phyloP scores from a whole-genome alignment of 2,329 filamentous ascomycete genomes.

The Didymella segeticola region DNA sequence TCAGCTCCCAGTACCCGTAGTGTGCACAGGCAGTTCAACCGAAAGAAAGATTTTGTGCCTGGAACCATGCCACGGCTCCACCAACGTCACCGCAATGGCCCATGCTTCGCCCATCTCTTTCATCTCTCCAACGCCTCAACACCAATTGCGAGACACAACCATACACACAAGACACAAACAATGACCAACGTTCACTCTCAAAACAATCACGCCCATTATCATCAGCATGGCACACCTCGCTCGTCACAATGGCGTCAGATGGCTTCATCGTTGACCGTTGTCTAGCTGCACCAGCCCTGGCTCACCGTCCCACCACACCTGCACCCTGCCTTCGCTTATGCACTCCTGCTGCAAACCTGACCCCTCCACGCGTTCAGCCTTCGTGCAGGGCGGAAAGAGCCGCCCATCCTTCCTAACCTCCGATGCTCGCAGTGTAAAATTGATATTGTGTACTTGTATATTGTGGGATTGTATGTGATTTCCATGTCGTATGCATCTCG shows the following conservation, averaged over 20 bases:
- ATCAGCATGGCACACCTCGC: not conserved
- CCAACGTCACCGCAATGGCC: conserved; percentile 10
- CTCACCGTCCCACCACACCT: not conserved
- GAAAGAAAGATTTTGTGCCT: conserved; percentile 14
- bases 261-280: conserved; percentile 3
- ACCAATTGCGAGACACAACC: not conserved
- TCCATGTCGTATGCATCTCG: too few species aligned
- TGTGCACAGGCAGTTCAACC: conserved; percentile 17
- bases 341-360: not conserved
- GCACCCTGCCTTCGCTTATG: conserved; percentile 3
- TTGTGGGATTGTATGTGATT: too few species aligned
- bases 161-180: not conserved
- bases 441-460: too few species aligned
- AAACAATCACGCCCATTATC: not conserved
- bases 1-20: too few species aligned
- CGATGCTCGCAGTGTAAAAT: not conserved
- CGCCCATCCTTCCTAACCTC: not conserved
- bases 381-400: conserved; percentile 2
- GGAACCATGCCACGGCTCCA: conserved; percentile 8
- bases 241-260: conserved; percentile 9
- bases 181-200: too few species aligned
- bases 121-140: not conserved
- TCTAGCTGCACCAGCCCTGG: not conserved
- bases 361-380: conserved; percentile 13
- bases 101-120: not conserved